phyloP scores from a whole-genome alignment of 2,329 filamentous ascomycete species.

The Teratosphaeria viscida region DNA sequence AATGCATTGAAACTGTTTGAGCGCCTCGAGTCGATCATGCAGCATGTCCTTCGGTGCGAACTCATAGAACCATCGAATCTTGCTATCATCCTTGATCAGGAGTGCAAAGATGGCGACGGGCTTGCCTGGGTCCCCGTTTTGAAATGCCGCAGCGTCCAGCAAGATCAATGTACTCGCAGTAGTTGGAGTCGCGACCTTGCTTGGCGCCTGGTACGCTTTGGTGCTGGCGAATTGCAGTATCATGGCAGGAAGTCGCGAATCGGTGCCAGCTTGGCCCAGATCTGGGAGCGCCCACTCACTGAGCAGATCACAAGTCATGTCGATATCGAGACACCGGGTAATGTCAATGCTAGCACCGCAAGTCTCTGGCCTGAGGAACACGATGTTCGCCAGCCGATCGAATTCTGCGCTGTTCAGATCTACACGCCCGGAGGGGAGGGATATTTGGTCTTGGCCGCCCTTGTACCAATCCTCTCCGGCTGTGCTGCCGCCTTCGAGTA shows the following conservation, averaged over 20 bases:
- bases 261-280: neutral
- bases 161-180: constrained; percentile 7
- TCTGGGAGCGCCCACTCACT: neutral
- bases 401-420: neutral
- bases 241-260: neutral
- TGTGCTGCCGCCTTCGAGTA: neutral
- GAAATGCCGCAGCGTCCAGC: constrained; percentile 9
- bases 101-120: constrained; percentile 12
- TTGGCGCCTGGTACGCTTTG: constrained; percentile 3
- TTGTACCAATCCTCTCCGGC: neutral
- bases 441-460: neutral
- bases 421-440: neutral
- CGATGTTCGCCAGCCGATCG: neutral
- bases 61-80: constrained; percentile 17
- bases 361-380: neutral
- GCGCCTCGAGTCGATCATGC: constrained; percentile 4
- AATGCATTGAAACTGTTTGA: neutral
- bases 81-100: constrained; percentile 7
- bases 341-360: neutral
- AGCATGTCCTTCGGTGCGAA: constrained; percentile 1
- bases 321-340: neutral
- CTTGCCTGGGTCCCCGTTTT: constrained; percentile 1
- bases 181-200: neutral
- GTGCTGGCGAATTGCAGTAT: neutral
- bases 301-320: neutral